Percentiles rank a stretch among this genome's conserved stretches.
Evolutionary conservation across 2,329 filamentous ascomycete genomes (phyloP).

Genomic region (Aspergillus udagawae): DNA sequence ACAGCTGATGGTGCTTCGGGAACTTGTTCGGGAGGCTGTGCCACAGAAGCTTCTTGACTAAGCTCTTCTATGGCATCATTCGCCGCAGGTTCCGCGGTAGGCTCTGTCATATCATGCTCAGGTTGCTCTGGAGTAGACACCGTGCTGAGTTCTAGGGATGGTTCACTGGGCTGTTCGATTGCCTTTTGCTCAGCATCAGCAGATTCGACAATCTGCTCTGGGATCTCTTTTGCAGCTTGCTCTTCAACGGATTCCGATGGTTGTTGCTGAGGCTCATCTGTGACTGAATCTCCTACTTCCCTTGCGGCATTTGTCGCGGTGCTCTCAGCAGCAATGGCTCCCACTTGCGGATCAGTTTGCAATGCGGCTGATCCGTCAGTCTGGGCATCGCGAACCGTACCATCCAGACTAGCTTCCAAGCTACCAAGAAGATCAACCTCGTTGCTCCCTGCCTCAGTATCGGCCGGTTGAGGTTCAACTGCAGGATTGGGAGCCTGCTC

Average conservation of each 20-base stretch:
- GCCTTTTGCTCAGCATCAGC: background rate
- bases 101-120: background rate
- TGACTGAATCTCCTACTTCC: background rate
- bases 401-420: conserved; percentile 42
- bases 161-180: background rate
- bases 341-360: conserved; percentile 2
- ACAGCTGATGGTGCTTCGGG: background rate
- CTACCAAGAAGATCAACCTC: conserved; percentile 47
- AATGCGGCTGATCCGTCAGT: conserved; percentile 1
- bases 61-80: background rate
- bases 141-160: background rate
- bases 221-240: background rate
- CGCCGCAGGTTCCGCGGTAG: background rate
- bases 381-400: conserved; percentile 6
- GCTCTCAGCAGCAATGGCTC: background rate
- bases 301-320: background rate
- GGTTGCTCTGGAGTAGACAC: background rate
- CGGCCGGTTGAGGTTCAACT: background rate
- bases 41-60: background rate
- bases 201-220: conserved; percentile 1
- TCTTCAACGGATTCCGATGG: background rate
- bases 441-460: conserved; percentile 12
- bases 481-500: background rate
- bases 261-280: background rate
- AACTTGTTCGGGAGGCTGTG: background rate